phyloP scores from a whole-genome alignment of 139 green algal genomes.

The Pseudopediastrum boryanum region DNA sequence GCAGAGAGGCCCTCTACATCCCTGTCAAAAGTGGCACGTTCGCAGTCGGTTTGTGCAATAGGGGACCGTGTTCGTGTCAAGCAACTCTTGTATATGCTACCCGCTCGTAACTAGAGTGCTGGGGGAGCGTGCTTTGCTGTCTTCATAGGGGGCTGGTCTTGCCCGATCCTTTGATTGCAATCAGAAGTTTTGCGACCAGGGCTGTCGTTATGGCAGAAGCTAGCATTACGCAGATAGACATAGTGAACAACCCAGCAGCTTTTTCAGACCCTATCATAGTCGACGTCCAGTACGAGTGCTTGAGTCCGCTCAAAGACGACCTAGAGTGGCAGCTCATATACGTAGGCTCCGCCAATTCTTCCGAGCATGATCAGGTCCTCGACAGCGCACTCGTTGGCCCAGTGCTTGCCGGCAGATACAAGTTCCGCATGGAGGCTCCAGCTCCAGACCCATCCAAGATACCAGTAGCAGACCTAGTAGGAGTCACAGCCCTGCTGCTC shows the following conservation, averaged over 20 bases:
- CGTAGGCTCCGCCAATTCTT: conserved; percentile 92
- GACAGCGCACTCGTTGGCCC: conserved; percentile 94
- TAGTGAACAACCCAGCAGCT: conserved; percentile 83
- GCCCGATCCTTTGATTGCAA: too few species aligned
- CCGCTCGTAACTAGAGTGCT: too few species aligned
- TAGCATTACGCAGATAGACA: conserved; percentile 82
- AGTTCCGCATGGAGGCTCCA: conserved; percentile 90
- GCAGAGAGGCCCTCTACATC: too few species aligned
- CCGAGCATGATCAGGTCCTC: conserved; percentile 94
- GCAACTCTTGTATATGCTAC: too few species aligned
- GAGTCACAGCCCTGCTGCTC: conserved; percentile 94
- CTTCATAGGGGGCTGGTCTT: too few species aligned
- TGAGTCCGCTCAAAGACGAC: conserved; percentile 79
- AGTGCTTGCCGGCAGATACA: conserved; percentile 86
- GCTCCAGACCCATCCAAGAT: conserved; percentile 83
- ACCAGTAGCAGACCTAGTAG: conserved; percentile 78
- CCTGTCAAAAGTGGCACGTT: too few species aligned
- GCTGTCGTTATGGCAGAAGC: conserved; percentile 91
- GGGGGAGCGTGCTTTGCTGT: too few species aligned
- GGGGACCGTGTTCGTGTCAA: too few species aligned
- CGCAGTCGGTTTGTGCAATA: too few species aligned
- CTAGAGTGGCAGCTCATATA: conserved; percentile 97
- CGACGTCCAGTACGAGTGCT: conserved; percentile 96
- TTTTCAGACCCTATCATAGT: conserved; percentile 90
- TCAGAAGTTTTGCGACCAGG: too few species aligned